Evolutionary conservation across 257 asterid species (phyloP).

Genomic region (Salvia splendens): DNA sequence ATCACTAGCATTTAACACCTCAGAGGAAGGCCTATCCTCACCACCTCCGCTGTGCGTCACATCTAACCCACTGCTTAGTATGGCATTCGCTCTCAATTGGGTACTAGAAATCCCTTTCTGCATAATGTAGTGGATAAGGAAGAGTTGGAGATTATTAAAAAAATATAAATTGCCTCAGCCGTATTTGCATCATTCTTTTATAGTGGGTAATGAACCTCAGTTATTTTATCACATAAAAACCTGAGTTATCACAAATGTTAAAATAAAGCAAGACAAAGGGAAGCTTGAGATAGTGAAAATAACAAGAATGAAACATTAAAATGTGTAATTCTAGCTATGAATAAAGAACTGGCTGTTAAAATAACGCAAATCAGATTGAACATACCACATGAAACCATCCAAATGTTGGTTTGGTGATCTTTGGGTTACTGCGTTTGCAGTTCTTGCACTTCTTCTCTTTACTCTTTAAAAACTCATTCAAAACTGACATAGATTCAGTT

Average conservation of each 20-base stretch:
- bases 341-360: not conserved
- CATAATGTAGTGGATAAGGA: slow-evolving; percentile 27
- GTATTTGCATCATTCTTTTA: slow-evolving; percentile 9
- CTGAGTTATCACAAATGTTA: too few species aligned
- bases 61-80: slow-evolving; percentile 42
- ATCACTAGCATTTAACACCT: slow-evolving; percentile 60
- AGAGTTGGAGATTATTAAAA: slow-evolving; percentile 14
- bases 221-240: slow-evolving; percentile 18
- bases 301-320: not conserved
- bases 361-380: slow-evolving; percentile 7
- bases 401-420: slow-evolving; percentile 71
- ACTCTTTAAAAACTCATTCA: slow-evolving; percentile 60
- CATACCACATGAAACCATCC: slow-evolving; percentile 91
- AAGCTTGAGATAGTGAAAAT: too few species aligned
- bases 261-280: not conserved
- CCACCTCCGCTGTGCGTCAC: slow-evolving; percentile 40
- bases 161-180: not conserved
- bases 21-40: slow-evolving; percentile 54
- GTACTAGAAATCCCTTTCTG: slow-evolving; percentile 45
- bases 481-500: slow-evolving; percentile 68
- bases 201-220: not conserved
- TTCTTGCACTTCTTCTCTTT: slow-evolving; percentile 46
- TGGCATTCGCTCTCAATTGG: slow-evolving; percentile 43
- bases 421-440: slow-evolving; percentile 58
- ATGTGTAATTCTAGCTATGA: not conserved